Conservation (phyloP, 148 eudicot species). For the Simmondsia chinensis region DNA sequence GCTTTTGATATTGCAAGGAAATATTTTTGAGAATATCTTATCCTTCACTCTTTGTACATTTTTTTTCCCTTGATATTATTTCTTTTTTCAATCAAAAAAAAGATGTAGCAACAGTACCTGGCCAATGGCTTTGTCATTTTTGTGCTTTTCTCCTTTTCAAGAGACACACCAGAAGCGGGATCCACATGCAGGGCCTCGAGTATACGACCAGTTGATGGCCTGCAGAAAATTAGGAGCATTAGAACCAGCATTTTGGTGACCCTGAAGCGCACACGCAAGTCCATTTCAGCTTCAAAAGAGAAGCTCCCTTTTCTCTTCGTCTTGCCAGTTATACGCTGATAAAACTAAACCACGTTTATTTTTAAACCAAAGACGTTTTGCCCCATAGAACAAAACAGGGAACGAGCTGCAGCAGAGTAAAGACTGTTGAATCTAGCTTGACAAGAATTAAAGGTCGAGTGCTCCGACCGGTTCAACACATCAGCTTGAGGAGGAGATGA, state of each 20-base stretch:
- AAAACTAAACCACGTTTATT: slow-evolving; percentile 27
- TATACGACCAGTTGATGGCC: slow-evolving; percentile 71
- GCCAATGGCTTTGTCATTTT: slow-evolving; percentile 49
- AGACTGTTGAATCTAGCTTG: slow-evolving; percentile 74
- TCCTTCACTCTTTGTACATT: too few species aligned
- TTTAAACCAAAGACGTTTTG: slow-evolving; percentile 42
- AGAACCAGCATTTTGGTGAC: slow-evolving; percentile 15
- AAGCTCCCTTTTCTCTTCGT: slow-evolving; percentile 45
- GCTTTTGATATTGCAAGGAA: too few species aligned
- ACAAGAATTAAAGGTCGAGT: slow-evolving; percentile 86
- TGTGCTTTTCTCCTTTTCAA: slow-evolving; percentile 65
- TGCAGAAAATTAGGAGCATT: slow-evolving; percentile 55
- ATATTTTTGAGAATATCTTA: too few species aligned
- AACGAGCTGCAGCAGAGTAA: slow-evolving; percentile 66
- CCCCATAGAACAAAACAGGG: slow-evolving; percentile 49
- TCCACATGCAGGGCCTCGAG: slow-evolving; percentile 96
- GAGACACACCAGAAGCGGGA: slow-evolving; percentile 91
- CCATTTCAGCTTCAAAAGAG: slow-evolving; percentile 37
- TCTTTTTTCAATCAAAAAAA: too few species aligned
- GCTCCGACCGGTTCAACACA: slow-evolving; percentile 91
- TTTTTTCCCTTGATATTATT: too few species aligned
- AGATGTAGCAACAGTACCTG: slow-evolving; percentile 49
- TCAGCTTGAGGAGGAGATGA: slow-evolving; percentile 74
- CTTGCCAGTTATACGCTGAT: slow-evolving; percentile 30
- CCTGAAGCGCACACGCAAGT: slow-evolving; percentile 22